These are phyloP conservation scores for Fusarium coffeatum DNA, from an alignment of 2,329 filamentous ascomycete species.

Conservation along the genomic window DNA sequence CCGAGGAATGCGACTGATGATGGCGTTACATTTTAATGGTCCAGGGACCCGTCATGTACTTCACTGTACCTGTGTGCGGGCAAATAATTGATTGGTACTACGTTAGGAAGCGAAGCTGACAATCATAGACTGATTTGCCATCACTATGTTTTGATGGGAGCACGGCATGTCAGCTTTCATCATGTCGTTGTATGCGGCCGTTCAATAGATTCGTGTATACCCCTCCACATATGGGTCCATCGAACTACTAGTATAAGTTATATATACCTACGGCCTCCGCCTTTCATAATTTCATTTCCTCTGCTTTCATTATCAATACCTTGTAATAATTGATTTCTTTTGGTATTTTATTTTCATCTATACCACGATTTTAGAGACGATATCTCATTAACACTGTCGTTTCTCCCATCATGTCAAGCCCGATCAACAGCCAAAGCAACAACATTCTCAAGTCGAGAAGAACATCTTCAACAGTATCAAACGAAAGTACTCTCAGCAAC, in stretches of 20 bases:
- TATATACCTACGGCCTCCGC: conserved; percentile 22
- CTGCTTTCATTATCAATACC: conserved; percentile 11
- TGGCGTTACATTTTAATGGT: conserved; percentile 34
- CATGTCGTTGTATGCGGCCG: conserved; percentile 29
- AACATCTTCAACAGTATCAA: conserved; percentile 37
- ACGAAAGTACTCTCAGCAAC: conserved; percentile 34
- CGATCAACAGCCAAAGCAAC: conserved; percentile 21
- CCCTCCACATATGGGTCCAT: conserved; percentile 23
- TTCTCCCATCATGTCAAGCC: conserved; percentile 27
- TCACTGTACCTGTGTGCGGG: conserved; percentile 24
- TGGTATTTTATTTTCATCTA: background rate
- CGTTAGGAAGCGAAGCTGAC: conserved; percentile 40
- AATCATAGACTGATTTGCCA: conserved; percentile 35
- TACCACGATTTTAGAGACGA: background rate
- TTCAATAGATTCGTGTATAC: conserved; percentile 27
- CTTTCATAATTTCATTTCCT: conserved; percentile 12
- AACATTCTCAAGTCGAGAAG: conserved; percentile 28
- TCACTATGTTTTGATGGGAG: conserved; percentile 13
- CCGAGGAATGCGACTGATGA: conserved; percentile 28
- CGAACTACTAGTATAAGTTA: conserved; percentile 24
- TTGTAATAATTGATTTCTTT: conserved; percentile 1
- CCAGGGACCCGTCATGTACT: conserved; percentile 23
- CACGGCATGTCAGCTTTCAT: conserved; percentile 40
- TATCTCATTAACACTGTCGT: background rate
- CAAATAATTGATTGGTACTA: conserved; percentile 40